Percentiles rank a stretch among this genome's conserved stretches.
phyloP scores from a whole-genome alignment of 345 rosid genomes.

The Populus ilicifolia region DNA sequence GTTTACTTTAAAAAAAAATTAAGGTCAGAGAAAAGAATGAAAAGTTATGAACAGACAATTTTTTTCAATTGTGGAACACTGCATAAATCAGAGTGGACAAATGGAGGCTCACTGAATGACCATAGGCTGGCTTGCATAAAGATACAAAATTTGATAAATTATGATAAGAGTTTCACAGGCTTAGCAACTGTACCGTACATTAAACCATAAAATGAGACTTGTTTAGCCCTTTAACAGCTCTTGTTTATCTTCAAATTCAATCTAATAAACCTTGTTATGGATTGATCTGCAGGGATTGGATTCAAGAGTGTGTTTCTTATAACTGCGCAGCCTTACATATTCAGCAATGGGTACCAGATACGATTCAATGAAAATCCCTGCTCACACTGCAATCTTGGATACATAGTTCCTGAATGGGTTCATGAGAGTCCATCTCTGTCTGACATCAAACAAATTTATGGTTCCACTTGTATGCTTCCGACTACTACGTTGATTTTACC shows the following conservation, averaged over 20 bases:
- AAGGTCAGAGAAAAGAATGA: background rate
- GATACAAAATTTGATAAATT: background rate
- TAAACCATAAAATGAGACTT: background rate
- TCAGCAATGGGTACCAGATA: conserved; percentile 47
- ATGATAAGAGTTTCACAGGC: background rate
- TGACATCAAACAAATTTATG: conserved; percentile 49
- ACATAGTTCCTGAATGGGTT: conserved; percentile 78
- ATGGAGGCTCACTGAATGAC: background rate
- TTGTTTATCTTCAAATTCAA: background rate
- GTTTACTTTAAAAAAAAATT: background rate
- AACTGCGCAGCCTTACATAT: conserved; percentile 48
- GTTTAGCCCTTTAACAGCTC: background rate
- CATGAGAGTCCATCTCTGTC: conserved; percentile 46
- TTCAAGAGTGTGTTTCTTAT: conserved; percentile 54
- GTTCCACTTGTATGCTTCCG: conserved; percentile 44
- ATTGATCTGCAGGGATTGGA: conserved; percentile 13
- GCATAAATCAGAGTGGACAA: background rate
- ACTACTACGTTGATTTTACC: conserved; percentile 61
- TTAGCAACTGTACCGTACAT: background rate
- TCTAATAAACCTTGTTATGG: background rate
- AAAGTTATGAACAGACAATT: background rate
- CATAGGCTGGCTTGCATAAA: background rate
- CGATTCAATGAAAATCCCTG: background rate
- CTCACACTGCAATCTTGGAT: conserved; percentile 48
- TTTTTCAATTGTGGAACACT: background rate